Evolutionary conservation across 225 moss, liverwort and hornwort genomes (phyloP), one percentile per base, ranked within the genome.

Genomic region (Rhytidiadelphus loreus): DNA sequence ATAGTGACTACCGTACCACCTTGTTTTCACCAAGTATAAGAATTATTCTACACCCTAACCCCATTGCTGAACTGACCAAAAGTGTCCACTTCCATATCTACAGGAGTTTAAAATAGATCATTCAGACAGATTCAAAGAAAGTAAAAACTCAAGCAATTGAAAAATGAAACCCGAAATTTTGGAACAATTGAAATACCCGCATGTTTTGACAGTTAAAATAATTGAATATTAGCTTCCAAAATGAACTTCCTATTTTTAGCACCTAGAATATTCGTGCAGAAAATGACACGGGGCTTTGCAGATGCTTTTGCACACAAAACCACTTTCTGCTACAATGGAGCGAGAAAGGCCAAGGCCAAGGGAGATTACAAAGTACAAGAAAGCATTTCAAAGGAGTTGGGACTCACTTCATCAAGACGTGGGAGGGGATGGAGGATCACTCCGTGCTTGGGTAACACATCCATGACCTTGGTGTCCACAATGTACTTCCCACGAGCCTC

Each of bases 341-440:
- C 64, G 48, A 77, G 35, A 55, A 72, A 64, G 46, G 46, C 29
- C 2, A 37, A 32, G 48, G 48, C 32, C 33, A 55, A 55, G 74
- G 33, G 63, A 82, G 32, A 83, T 12, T n/a, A 66, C 58, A 30
- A 77, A 72, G 17, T 52, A 52, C 61, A 43, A 61, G 59, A 62
- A 62, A 61, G 80, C 68, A 58, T 35, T 55, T 57, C 48, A 33
- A 68, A 83, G 68, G 44, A 79, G 41, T 78, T 87, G 21, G 48
- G 89, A 52, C 85, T 69, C 59, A 98, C 98, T 94, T 99, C 97
- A 89, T 99, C 98, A 33, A 99, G 96, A 81, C 98, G 95, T 85
- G 98, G 98, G 63, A 99, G 95, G 69, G 98, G 98, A 88, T 99
- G 98, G 81, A 97, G 95, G 79, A 97, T 83, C 64, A 99, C 98